Base-by-base conservation (phyloP, 1,284 basidiomycete genomes). In the Hymenochaete sp. region DNA sequence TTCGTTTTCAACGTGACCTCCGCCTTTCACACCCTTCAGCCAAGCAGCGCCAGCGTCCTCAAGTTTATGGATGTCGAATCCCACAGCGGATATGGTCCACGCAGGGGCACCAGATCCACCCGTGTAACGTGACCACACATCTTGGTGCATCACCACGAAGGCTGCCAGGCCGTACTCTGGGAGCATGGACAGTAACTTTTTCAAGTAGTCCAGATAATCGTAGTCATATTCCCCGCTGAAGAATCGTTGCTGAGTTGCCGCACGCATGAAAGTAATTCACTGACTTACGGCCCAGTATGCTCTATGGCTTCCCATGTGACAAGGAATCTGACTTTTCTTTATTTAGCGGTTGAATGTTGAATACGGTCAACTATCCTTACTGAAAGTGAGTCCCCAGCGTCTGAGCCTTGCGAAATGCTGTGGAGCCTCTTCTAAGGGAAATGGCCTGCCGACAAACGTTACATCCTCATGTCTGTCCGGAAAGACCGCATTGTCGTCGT, bases 221-320 rank as follows among this genome's bases (percentile, higher is more conserved):
- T 61, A 63, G 62, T 98, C 93, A 56, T 90, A 93, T 38, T 78
- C 64, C 2, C 90, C 90, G 13, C 87, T 90, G 55, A 7, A 28
- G 25, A 2, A 8, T 27, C 10, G 7, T 19, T 45, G 18, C 8
- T 19, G 25, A 35, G 11, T 18, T 10, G 22, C 16, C 13, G 21
- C 28, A 18, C 39, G 4, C 18, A 21, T 14, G 13, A 21, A 25
- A 1, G 10, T 18, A 7, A 11, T 25, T 14, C 39, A n/a, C 25
- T 26, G 32, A 77, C 88, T 57, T 63, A 91, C 84, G 79, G 88
- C 52, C 87, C 93, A 44, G 71, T 75, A 57, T 98, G 96, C 58
- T 97, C 92, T 18, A 98, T 71, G 0, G 93, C 89, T 59, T 98
- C 95, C 96, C 95, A 98, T 1, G 93, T 96, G 3, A 98, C 77